Evolutionary conservation across 768 basidiomycete species (phyloP).

Genomic region (Termitomyces heimii): DNA sequence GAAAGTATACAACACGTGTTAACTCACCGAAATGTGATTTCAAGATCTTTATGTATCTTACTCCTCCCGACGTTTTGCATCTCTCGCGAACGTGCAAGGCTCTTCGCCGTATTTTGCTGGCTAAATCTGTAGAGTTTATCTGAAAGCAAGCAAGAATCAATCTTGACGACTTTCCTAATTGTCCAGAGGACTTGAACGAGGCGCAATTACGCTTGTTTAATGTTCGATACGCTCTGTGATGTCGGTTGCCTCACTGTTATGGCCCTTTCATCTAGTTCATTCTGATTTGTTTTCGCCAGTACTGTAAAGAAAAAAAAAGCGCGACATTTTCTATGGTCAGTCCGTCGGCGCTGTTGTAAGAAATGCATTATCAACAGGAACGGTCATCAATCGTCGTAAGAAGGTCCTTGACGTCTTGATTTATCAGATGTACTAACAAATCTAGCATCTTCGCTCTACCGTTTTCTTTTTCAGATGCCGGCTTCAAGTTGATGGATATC

Average conservation of each 20-base stretch:
- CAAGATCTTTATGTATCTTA: slow-evolving; percentile 30
- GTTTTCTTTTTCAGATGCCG: neutral
- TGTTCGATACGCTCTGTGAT: neutral
- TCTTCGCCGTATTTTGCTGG: slow-evolving; percentile 22
- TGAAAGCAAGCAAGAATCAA: slow-evolving; percentile 8
- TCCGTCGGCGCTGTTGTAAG: slow-evolving; percentile 8
- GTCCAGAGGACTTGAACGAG: slow-evolving; percentile 10
- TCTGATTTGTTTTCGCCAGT: neutral
- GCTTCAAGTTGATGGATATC: neutral
- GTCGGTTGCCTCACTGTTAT: neutral
- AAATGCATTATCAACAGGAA: slow-evolving; percentile 3
- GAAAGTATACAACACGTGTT: neutral
- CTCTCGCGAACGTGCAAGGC: slow-evolving; percentile 31
- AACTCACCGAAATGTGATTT: neutral
- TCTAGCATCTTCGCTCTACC: neutral
- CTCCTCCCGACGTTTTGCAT: slow-evolving; percentile 29
- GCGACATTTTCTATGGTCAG: slow-evolving; percentile 8
- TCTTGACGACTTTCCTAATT: slow-evolving; percentile 6
- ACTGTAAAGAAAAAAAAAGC: neutral
- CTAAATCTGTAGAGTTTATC: neutral
- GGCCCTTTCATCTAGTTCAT: neutral
- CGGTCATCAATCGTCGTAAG: neutral
- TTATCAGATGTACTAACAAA: neutral
- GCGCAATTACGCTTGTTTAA: neutral
- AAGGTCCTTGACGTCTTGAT: neutral